A percentile compares a stretch with the other conserved stretches of the same genome.
These are phyloP conservation scores for Thermothielavioides terrestris DNA, from an alignment of 495 filamentous ascomycete genomes.

Conservation along the genomic window DNA sequence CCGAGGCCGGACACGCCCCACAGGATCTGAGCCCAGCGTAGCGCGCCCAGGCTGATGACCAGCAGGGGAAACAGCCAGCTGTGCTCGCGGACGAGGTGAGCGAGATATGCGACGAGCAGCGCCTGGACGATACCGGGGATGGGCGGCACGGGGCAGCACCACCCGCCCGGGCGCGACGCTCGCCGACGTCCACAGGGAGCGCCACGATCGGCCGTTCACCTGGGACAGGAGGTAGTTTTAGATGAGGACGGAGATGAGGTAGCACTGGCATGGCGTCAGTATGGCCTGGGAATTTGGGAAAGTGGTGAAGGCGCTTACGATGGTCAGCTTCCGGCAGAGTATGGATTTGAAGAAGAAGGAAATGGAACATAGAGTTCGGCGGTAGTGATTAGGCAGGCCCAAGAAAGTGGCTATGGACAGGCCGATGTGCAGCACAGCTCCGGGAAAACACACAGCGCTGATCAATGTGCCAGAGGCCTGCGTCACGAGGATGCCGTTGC, in stretches of 20 bases:
- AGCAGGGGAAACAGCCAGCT: conserved; percentile 57
- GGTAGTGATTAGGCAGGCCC: conserved; percentile 58
- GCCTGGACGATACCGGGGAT: conserved; percentile 54
- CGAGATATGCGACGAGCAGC: conserved; percentile 36
- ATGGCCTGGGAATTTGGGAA: no score
- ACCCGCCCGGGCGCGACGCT: conserved; percentile 44
- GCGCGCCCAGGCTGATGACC: conserved; percentile 52
- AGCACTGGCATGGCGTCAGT: conserved; percentile 31
- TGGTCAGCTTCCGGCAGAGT: conserved; percentile 42
- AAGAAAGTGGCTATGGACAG: conserved; percentile 44
- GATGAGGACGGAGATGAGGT: conserved; percentile 50
- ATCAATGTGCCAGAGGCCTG: conserved; percentile 20
- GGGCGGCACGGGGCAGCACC: conserved; percentile 38
- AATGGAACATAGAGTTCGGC: conserved; percentile 56
- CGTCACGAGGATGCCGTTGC: conserved; percentile 20
- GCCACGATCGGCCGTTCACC: conserved; percentile 54
- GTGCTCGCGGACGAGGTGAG: conserved; percentile 42
- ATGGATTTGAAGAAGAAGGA: conserved; percentile 51
- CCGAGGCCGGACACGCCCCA: conserved; percentile 51
- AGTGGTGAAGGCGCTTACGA: conserved; percentile 28
- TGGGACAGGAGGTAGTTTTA: conserved; percentile 57
- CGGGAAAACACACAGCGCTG: conserved; percentile 40
- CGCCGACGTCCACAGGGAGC: conserved; percentile 44
- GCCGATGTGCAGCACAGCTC: conserved; percentile 43
- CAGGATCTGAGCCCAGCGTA: conserved; percentile 55